phyloP scores from a whole-genome alignment of 768 basidiomycete genomes.

The Naematelia encephala region DNA sequence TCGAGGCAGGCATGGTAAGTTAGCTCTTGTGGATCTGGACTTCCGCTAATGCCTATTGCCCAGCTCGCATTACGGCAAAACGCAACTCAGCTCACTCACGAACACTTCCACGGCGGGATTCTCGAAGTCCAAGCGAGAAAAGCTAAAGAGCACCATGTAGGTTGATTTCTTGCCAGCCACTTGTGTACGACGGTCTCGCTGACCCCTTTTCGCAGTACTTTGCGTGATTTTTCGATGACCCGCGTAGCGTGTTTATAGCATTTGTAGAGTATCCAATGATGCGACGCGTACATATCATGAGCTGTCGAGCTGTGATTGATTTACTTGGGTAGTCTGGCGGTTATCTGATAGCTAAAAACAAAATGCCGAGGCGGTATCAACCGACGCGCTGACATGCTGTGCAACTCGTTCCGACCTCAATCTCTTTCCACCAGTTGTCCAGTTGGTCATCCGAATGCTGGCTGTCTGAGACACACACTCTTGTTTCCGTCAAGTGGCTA shows the following conservation, averaged over 20 bases:
- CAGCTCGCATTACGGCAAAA: conserved; percentile 69
- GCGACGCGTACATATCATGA: conserved; percentile 1
- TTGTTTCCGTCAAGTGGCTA: too few relatives aligned
- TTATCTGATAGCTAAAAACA: not conserved
- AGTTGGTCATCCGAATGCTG: too few relatives aligned
- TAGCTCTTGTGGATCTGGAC: not conserved
- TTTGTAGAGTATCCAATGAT: conserved; percentile 22
- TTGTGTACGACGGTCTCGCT: not conserved
- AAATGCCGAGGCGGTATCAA: not conserved
- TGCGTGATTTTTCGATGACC: conserved; percentile 18
- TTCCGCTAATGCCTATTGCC: not conserved
- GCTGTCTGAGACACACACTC: too few relatives aligned
- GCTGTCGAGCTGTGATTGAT: too few relatives aligned
- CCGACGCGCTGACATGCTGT: conserved; percentile 3
- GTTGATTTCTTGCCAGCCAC: conserved; percentile 11
- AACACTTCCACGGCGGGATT: conserved; percentile 77
- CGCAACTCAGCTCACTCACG: conserved; percentile 79
- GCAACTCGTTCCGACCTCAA: too few relatives aligned
- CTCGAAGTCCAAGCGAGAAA: conserved; percentile 94
- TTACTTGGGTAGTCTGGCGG: too few relatives aligned
- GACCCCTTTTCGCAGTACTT: conserved; percentile 37
- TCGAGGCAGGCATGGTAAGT: conserved; percentile 99
- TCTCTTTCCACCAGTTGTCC: too few relatives aligned
- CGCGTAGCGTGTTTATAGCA: conserved; percentile 10
- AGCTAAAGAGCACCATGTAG: conserved; percentile 79